Evolutionary conservation across 768 basidiomycete species (phyloP), one percentile per base, ranked within the genome.

Genomic region (Kwoniella europaea): DNA sequence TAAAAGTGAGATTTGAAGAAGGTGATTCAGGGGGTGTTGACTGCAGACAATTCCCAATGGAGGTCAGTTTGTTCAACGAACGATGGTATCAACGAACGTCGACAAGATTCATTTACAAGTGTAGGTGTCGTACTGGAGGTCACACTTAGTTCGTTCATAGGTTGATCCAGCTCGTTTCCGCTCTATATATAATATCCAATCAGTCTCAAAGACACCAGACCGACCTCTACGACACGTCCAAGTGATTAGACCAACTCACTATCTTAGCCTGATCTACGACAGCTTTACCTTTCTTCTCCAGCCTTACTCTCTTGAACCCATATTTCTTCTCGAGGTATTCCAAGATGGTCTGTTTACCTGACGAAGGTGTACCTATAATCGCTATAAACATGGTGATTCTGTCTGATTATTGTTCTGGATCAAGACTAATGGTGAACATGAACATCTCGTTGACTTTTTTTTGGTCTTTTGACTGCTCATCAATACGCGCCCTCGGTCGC

Each of bases 341-440:
- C 0, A 84, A 79, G 27, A 86, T 76, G 3, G 83, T 83, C 12
- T 73, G 66, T 71, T 86, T 86, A 35, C 85, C 86, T 1, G 82
- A 69, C 18, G 77, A 80, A 0, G 84, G 83, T 2, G 84, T 84
- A 3, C 86, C 86, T 4, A 85, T 74, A 62, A 86, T 75, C 5
- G 84, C 80, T 60, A 86, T 84, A 57, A 85, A 81, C 85, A 85
- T 85, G 41, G 7, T 54, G 46, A 50, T 18, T 15, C 18, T 18
- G 3, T 50, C 12, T 16, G 46, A 22, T 29, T 29, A 53, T 22
- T 2, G 20, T 12, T 10, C 18, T 13, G 4, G 5, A 6, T 27
- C 50, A 12, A 50, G 24, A 54, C 10, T 2, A 54, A 50, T 12
- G 27, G 27, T 16, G 20, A 22, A 43, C 5, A 6, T 46, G 15